Conservation (phyloP, 2,329 filamentous ascomycete species). For the Clonostachys byssicola region DNA sequence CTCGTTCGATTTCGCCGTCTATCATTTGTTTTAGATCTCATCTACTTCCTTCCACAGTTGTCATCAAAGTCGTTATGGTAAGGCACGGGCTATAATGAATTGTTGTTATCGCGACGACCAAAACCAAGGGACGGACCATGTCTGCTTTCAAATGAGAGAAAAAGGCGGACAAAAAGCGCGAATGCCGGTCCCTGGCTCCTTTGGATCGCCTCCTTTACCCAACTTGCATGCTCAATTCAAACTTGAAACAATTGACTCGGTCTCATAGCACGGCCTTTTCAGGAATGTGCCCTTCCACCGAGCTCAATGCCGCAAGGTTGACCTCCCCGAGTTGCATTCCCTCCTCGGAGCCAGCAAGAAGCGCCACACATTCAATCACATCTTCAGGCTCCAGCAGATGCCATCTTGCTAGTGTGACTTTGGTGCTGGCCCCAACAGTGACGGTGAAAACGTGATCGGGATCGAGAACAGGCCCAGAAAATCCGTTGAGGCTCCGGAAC, state of each 20-base stretch:
- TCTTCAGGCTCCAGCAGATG: conserved; percentile 86
- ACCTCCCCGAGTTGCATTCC: conserved; percentile 42
- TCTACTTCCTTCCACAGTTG: no score
- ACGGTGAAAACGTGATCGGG: conserved; percentile 77
- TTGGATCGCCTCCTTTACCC: no score
- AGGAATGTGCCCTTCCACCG: conserved; percentile 49
- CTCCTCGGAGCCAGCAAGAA: conserved; percentile 43
- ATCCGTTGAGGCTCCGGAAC: conserved; percentile 75
- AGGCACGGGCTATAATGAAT: no score
- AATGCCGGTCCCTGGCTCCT: no score
- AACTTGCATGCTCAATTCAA: no score
- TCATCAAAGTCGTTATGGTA: no score
- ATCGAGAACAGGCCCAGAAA: conserved; percentile 47
- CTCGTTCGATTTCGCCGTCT: no score
- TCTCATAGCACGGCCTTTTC: not conserved
- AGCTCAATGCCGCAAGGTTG: conserved; percentile 50
- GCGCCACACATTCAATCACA: conserved; percentile 67
- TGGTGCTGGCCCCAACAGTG: conserved; percentile 86
- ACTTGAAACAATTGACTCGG: not conserved
- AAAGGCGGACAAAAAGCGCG: no score
- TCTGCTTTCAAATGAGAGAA: no score
- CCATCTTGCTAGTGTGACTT: conserved; percentile 87
- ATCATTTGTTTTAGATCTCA: no score
- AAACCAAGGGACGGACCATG: no score
- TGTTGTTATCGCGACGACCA: no score